Percentiles rank a stretch among this genome's conserved stretches.
phyloP scores from a whole-genome alignment of 78 protist species.

The Mantamonas sphyraenae region DNA sequence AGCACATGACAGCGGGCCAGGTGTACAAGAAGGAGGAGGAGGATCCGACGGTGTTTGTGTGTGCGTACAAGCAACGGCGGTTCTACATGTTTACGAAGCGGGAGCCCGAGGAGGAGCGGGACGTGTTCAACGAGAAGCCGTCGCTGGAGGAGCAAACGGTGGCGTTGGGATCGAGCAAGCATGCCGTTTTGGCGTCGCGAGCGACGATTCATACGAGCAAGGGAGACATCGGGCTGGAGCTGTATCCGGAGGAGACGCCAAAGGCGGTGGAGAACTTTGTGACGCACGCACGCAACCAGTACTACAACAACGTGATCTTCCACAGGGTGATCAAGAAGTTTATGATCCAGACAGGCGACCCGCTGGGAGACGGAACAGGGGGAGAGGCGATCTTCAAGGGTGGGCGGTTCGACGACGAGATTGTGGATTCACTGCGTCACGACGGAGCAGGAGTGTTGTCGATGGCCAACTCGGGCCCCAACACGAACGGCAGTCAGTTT shows the following conservation, averaged over 20 bases:
- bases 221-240: conserved; percentile 75
- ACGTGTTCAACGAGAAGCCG: conserved; percentile 91
- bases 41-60: conserved; percentile 79
- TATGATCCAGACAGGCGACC: conserved; percentile 96
- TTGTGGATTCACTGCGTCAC: conserved; percentile 63
- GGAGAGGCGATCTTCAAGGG: conserved; percentile 89
- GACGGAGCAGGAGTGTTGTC: conserved; percentile 54
- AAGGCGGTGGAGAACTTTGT: conserved; percentile 92
- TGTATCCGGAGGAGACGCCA: conserved; percentile 88
- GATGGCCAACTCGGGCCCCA: conserved; percentile 92
- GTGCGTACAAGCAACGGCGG: conserved; percentile 60
- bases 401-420: conserved; percentile 88
- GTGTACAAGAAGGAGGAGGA: too few relatives aligned
- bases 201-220: conserved; percentile 61
- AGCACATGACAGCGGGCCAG: too few relatives aligned
- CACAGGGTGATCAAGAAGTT: conserved; percentile 81
- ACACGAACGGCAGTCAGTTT: conserved; percentile 90
- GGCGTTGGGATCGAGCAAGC: conserved; percentile 1
- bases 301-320: conserved; percentile 58
- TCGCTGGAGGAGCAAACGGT: conserved; percentile 57
- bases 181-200: neutral
- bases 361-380: conserved; percentile 68
- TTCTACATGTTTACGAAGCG: conserved; percentile 78
- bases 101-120: conserved; percentile 80
- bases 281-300: conserved; percentile 73